Base-by-base conservation (phyloP, 1,284 basidiomycete genomes). In the Phylloboletellus chloephorus region DNA sequence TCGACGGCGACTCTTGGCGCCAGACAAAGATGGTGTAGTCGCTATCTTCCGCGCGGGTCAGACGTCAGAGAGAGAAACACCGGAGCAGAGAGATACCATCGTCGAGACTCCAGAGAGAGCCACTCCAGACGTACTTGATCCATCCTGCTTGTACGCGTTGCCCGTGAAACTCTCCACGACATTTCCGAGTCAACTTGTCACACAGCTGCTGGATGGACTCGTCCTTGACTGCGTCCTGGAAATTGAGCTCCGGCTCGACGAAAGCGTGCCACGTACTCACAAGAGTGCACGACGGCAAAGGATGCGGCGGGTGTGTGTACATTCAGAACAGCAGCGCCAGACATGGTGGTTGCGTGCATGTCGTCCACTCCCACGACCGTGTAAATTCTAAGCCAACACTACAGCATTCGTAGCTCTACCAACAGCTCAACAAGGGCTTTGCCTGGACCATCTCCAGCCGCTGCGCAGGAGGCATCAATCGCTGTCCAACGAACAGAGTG, bases 11-110 rank as follows among this genome's bases (percentile, higher is more conserved):
- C 47, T 76, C 73, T 38, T 74, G 71, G 16, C 86, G 68, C 84
- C 85, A 87, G 26, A 70, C 67, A 50, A 87, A 85, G 34, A 89
- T 89, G 5, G 76, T 76, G 59, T 88, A 88, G 63, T 89, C 86
- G 2, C 82, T 76, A 25, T 85, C 85, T 88, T 22, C 13, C 12
- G 13, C 7, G 13, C 6, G 25, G 16, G 13, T 38, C 26, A 37
- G 28, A 37, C 22, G 29, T n/a, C 4, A 12, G 4, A 28, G 12
- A 11, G 20, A 16, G 16, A 36, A 16, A 31, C 28, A 37, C 37
- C 17, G 21, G 22, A 33, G 24, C 4, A 21, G 35, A 19, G 13
- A 58, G 68, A 42, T 52, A 80, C 86, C 85, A 52, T 89, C 86
- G 54, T 88, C 84, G 7, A 89, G 63, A 56, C 86, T 84, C 83